phyloP scores from a whole-genome alignment of 306 rosid genomes.

The Glycine tomentella region DNA sequence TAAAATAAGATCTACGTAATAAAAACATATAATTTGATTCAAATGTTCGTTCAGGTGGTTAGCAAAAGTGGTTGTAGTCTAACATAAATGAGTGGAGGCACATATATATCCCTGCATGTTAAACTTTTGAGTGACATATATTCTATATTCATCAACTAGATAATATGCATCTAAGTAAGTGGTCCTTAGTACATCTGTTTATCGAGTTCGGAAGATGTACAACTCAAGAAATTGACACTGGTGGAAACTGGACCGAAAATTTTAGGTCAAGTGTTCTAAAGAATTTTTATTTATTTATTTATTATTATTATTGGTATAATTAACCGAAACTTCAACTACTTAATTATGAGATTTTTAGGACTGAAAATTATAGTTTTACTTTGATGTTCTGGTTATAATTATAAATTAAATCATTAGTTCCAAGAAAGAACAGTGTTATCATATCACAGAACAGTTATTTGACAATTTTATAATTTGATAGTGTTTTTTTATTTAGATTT shows the following conservation, averaged over 20 bases:
- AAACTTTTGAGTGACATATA: constrained; percentile 47
- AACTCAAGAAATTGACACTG: no score
- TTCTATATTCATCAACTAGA: constrained; percentile 33
- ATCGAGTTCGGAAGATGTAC: no score
- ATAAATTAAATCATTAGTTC: neutral
- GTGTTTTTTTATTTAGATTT: neutral
- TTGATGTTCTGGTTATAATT: neutral
- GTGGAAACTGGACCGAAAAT: no score
- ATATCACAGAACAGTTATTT: neutral
- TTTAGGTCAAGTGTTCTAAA: no score
- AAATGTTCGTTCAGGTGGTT: constrained; percentile 4
- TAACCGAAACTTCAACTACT: no score
- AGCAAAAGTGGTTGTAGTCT: constrained; percentile 38
- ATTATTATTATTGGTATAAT: no score
- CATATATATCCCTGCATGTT: constrained; percentile 43
- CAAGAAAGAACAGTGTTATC: neutral
- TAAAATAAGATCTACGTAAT: no score
- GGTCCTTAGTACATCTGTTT: neutral
- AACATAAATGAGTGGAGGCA: constrained; percentile 41
- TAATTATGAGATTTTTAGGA: no score
- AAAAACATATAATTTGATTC: neutral
- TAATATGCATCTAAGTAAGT: neutral
- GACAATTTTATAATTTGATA: neutral
- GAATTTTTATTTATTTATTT: no score
- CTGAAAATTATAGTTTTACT: no score